Evolutionary conservation across 2,329 filamentous ascomycete species (phyloP).

Genomic region (Colletotrichum sp.): DNA sequence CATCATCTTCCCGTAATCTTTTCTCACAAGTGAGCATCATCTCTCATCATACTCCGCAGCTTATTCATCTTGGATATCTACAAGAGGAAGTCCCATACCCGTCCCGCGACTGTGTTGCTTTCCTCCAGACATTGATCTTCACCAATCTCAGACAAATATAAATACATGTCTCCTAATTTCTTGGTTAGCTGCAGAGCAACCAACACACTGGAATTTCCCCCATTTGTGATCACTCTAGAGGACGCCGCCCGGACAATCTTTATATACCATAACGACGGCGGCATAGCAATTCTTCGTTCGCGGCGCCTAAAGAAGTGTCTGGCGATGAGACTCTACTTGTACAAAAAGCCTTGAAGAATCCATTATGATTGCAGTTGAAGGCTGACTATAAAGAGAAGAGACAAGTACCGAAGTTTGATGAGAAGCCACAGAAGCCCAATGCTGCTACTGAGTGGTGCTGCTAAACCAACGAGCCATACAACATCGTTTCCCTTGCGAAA

Average conservation of each 20-base stretch:
- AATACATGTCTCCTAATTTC: not conserved
- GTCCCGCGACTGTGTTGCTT: not conserved
- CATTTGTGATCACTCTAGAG: too few species aligned
- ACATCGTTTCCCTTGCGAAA: too few species aligned
- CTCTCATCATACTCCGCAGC: not conserved
- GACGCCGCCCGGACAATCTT: not conserved
- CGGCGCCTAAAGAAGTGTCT: accelerated
- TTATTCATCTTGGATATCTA: not conserved
- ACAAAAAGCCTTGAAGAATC: accelerated
- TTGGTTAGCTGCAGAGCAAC: too few species aligned
- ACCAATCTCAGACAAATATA: not conserved
- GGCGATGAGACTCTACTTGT: not conserved
- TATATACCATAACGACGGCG: not conserved
- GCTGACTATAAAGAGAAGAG: not conserved
- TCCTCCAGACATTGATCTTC: not conserved
- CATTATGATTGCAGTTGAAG: accelerated
- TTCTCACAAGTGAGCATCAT: not conserved
- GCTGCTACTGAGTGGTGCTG: too few species aligned
- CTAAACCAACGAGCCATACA: too few species aligned
- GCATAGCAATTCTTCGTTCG: not conserved
- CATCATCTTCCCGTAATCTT: not conserved
- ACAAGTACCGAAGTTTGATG: not conserved
- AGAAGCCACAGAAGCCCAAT: not conserved
- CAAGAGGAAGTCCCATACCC: too few species aligned
- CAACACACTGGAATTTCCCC: too few species aligned